phyloP scores from a whole-genome alignment of 2,329 filamentous ascomycete genomes.

The Daldinia sp. region DNA sequence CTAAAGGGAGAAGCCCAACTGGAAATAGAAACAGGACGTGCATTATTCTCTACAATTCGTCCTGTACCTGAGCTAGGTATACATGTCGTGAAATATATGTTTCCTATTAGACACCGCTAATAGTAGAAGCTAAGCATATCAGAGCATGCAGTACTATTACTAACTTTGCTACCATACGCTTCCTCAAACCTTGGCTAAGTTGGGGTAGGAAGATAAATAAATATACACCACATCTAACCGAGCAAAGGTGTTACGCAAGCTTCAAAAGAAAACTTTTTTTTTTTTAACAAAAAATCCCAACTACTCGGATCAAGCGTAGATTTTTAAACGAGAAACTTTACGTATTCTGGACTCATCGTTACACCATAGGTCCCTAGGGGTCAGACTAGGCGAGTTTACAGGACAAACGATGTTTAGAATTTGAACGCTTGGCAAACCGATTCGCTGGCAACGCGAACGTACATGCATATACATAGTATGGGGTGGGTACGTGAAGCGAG shows the following conservation, averaged over 20 bases:
- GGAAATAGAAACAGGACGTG: background rate
- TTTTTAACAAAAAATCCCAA: background rate
- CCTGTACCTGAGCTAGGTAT: no score
- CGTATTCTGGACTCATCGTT: background rate
- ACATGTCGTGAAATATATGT: background rate
- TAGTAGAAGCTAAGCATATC: background rate
- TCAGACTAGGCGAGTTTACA: background rate
- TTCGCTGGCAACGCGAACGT: constrained; percentile 12
- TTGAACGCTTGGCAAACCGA: constrained; percentile 19
- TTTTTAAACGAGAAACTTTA: background rate
- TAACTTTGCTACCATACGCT: background rate
- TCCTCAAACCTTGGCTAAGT: constrained; percentile 1
- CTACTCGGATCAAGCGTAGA: background rate
- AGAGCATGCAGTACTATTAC: background rate
- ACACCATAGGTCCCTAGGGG: background rate
- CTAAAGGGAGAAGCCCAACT: constrained; percentile 8
- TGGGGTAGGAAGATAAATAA: background rate
- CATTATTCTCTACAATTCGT: no score
- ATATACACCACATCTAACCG: constrained; percentile 1
- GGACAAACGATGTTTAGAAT: constrained; percentile 17
- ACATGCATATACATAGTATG: constrained; percentile 4
- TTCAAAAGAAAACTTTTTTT: background rate
- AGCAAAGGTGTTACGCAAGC: background rate
- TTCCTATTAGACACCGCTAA: background rate
- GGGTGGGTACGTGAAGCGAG: constrained; percentile 16